phyloP scores from a whole-genome alignment of 768 basidiomycete species.

The Fistulinella prunicolor region DNA sequence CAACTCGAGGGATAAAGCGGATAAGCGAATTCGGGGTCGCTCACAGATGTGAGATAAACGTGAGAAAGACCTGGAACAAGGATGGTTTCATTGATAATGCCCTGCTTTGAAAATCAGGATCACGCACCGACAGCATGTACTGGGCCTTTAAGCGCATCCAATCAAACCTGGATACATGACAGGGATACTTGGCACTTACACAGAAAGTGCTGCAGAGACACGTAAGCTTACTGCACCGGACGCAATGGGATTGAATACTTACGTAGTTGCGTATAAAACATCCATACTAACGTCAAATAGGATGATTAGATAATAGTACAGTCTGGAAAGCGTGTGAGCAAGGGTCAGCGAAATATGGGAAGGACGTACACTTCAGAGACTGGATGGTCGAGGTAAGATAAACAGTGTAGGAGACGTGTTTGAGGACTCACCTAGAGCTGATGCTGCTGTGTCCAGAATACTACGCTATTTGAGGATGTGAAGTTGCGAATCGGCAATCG shows the following conservation, averaged over 20 bases:
- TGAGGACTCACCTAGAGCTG: slow-evolving; percentile 25
- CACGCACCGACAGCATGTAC: slow-evolving; percentile 23
- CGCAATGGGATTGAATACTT: not conserved
- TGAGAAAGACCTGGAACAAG: slow-evolving; percentile 21
- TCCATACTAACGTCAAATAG: slow-evolving; percentile 24
- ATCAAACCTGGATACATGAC: not conserved
- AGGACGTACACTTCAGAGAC: slow-evolving; percentile 27
- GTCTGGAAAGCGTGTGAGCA: slow-evolving; percentile 16
- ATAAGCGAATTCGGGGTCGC: not conserved
- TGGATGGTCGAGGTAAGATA: slow-evolving; percentile 13
- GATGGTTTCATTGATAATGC: not conserved
- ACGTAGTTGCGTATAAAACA: slow-evolving; percentile 26
- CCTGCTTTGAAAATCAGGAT: not conserved
- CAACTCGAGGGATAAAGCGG: not conserved
- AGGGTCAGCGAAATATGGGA: not conserved
- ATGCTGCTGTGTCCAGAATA: slow-evolving; percentile 21
- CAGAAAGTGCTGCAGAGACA: slow-evolving; percentile 25
- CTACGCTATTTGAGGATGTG: slow-evolving; percentile 7
- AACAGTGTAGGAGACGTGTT: not conserved
- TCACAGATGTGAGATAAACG: slow-evolving; percentile 27
- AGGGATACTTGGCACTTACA: slow-evolving; percentile 18
- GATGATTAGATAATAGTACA: slow-evolving; percentile 29
- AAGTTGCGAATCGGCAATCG: not conserved
- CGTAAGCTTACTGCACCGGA: not conserved
- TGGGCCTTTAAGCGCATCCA: slow-evolving; percentile 20